These are phyloP conservation scores for Botrytis galanthina DNA, from an alignment of 2,329 filamentous ascomycete species.

Conservation along the genomic window DNA sequence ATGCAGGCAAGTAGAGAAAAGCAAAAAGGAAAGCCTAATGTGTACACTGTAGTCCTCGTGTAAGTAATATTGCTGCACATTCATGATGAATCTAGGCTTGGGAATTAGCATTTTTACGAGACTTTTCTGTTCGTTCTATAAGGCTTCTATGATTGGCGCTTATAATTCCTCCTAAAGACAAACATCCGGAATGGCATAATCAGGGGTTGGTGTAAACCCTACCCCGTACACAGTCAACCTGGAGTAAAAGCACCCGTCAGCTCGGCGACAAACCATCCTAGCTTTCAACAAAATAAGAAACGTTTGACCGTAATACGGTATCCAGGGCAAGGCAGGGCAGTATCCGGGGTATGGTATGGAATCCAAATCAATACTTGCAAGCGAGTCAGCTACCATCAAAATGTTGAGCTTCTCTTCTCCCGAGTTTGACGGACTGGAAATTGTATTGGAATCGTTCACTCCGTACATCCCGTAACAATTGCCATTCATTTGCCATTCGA, in stretches of 20 bases:
- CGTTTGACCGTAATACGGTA: background rate
- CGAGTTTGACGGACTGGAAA: background rate
- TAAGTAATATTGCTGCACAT: background rate
- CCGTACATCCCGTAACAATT: background rate
- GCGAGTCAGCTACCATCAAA: background rate
- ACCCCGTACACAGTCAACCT: background rate
- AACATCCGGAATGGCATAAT: background rate
- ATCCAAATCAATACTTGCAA: background rate
- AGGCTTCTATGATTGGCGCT: background rate
- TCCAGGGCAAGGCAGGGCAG: background rate
- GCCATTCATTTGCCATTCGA: background rate
- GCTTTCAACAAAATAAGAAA: background rate
- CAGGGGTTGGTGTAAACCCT: background rate
- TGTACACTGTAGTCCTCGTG: background rate
- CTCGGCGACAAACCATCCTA: background rate
- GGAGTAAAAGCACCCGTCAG: background rate
- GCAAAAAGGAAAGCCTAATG: background rate
- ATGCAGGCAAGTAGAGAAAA: background rate
- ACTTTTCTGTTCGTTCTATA: background rate
- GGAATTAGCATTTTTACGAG: background rate
- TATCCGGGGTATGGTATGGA: background rate
- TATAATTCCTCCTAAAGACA: background rate
- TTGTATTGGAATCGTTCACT: background rate
- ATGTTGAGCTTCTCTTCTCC: background rate
- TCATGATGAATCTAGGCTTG: background rate